Evolutionary conservation across 148 eudicot genomes (phyloP).

Genomic region (Dianthus caryophyllus): DNA sequence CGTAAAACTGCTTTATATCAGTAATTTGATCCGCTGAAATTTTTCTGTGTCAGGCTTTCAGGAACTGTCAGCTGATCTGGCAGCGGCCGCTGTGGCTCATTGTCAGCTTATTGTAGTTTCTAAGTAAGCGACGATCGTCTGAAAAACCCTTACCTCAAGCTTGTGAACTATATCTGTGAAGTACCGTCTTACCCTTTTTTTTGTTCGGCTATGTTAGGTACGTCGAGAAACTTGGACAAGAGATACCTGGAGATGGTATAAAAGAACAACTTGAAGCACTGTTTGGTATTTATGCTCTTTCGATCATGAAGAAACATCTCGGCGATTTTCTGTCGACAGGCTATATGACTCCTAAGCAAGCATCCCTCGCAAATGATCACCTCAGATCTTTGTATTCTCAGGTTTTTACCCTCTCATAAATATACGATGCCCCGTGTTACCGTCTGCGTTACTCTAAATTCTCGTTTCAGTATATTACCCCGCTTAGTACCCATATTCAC

Average conservation of each 20-base stretch:
- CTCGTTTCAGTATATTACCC: background rate
- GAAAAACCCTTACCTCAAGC: background rate
- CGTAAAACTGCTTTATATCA: background rate
- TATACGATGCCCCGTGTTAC: background rate
- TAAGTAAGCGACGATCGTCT: constrained; percentile 46
- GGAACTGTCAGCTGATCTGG: constrained; percentile 80
- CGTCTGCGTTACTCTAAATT: background rate
- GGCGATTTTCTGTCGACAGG: constrained; percentile 89
- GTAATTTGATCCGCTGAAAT: background rate
- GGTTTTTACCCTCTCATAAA: constrained; percentile 32
- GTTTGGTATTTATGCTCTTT: constrained; percentile 68
- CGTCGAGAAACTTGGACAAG: constrained; percentile 68
- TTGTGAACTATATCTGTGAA: background rate
- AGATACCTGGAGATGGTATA: constrained; percentile 78
- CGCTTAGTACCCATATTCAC: background rate
- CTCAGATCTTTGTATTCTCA: constrained; percentile 67
- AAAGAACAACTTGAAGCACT: constrained; percentile 69
- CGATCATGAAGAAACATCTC: constrained; percentile 71
- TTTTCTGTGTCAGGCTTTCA: constrained; percentile 56
- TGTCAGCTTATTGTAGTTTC: constrained; percentile 89
- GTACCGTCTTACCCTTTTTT: background rate
- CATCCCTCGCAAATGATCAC: constrained; percentile 74
- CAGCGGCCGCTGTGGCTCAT: constrained; percentile 79
- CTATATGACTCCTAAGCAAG: constrained; percentile 78
- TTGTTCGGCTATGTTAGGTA: constrained; percentile 37